Evolutionary conservation across 176 grass and related monocot genomes (phyloP).

Genomic region (Musa beccarii): DNA sequence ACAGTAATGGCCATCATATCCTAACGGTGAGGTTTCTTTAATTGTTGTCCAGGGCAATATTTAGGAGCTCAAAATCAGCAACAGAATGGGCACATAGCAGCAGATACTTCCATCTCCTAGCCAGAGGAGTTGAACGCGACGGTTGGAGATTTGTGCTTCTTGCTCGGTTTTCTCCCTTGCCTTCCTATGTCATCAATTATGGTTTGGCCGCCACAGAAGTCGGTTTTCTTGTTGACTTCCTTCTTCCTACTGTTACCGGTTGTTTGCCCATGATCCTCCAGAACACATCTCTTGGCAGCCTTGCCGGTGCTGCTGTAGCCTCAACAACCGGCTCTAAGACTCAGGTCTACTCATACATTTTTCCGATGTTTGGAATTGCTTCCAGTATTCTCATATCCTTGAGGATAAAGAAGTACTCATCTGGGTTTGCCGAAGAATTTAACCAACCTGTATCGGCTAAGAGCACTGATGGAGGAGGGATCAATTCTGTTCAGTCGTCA

Average conservation of each 20-base stretch:
- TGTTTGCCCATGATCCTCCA: constrained; percentile 97
- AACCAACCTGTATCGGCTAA: constrained; percentile 1
- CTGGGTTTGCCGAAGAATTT: constrained; percentile 47
- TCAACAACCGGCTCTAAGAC: constrained; percentile 58
- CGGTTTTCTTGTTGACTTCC: constrained; percentile 78
- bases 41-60: constrained; percentile 52
- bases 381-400: constrained; percentile 82
- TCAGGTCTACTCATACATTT: constrained; percentile 52
- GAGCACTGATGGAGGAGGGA: not conserved
- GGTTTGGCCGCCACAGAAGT: constrained; percentile 77
- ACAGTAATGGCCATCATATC: not conserved
- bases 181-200: constrained; percentile 92
- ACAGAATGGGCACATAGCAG: constrained; percentile 69
- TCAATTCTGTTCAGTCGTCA: not conserved
- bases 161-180: constrained; percentile 86
- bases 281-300: constrained; percentile 85
- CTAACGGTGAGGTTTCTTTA: constrained; percentile 15
- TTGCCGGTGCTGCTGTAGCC: constrained; percentile 72
- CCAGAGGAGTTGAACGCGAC: constrained; percentile 79
- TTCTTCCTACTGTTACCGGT: constrained; percentile 79
- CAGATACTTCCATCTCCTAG: constrained; percentile 73
- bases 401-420: constrained; percentile 89
- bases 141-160: constrained; percentile 94
- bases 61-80: constrained; percentile 74
- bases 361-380: constrained; percentile 68